Evolutionary conservation across 108 stramenopile genomes (phyloP), one percentile per base, ranked within the genome.

Genomic region (Halocafeteria seosinensis): DNA sequence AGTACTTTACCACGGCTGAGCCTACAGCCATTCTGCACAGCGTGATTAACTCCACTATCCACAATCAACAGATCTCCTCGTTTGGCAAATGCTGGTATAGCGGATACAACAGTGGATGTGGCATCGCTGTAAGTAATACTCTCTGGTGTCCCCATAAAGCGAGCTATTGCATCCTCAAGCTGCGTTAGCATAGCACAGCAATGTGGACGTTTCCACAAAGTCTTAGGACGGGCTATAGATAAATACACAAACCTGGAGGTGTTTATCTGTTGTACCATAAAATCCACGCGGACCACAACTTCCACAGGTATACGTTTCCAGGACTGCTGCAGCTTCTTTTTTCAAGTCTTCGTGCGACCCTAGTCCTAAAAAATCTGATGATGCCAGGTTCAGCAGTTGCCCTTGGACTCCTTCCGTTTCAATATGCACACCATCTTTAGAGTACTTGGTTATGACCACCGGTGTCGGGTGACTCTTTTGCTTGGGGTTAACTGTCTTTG

Each of bases 211-310:
- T n/a, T n/a, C n/a, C n/a, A n/a, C n/a, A n/a, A n/a, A n/a, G n/a
- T n/a, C n/a, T n/a, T n/a, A n/a, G n/a, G n/a, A n/a, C n/a, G n/a
- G n/a, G n/a, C n/a, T n/a, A n/a, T n/a, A n/a, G n/a, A n/a, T n/a
- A n/a, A n/a, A n/a, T n/a, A n/a, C n/a, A n/a, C n/a, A n/a, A n/a
- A n/a, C n/a, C n/a, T n/a, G n/a, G n/a, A 94, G 55, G 74, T 98
- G 97, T 11, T 78, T 84, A 65, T 94, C 91, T 62, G 95, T 92
- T 34, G 97, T 91, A n/a, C 97, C 97, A 70, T 98, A 98, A 64
- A 98, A 98, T 0, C 94, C 94, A n/a, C 97, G 84, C 17, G 97
- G 97, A 12, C 97, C 97, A 61, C 97, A 98, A 29, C 84, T 84
- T 5, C 94, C 97, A 71, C 88, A 90, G 12, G 94, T 93, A 65